phyloP scores from a whole-genome alignment of 2,329 filamentous ascomycete species.

The Colletotrichum truncatum region DNA sequence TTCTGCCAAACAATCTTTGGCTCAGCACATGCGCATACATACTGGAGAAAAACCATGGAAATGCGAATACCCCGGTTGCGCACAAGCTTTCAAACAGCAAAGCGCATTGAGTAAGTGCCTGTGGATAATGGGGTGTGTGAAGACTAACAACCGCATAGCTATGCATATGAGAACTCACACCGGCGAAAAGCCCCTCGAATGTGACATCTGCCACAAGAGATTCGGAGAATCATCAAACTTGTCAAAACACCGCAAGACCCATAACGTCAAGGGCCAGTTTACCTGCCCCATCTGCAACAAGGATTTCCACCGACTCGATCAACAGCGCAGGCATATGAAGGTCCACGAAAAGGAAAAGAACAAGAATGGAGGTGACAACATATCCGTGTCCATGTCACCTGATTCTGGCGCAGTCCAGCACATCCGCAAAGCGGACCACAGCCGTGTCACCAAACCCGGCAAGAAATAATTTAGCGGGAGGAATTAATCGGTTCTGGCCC shows the following conservation, averaged over 20 bases:
- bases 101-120: constrained; percentile 68
- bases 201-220: constrained; percentile 64
- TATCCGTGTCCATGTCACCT: not conserved
- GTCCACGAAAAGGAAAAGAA: constrained; percentile 36
- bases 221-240: constrained; percentile 75
- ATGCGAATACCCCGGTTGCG: constrained; percentile 60
- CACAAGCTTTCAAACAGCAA: constrained; percentile 71
- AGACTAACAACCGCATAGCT: constrained; percentile 48
- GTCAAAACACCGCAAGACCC: constrained; percentile 71
- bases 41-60: constrained; percentile 71
- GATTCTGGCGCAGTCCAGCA: not conserved
- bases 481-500: too few species aligned
- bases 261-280: constrained; percentile 61
- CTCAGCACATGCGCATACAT: constrained; percentile 74
- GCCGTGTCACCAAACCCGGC: too few species aligned
- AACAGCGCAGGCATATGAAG: constrained; percentile 64
- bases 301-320: constrained; percentile 68
- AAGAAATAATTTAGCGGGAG: too few species aligned
- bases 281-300: constrained; percentile 63
- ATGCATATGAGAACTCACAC: constrained; percentile 75
- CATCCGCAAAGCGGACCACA: not conserved
- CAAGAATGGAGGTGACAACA: not conserved
- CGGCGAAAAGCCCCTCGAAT: constrained; percentile 69
- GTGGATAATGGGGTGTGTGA: not conserved
- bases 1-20: constrained; percentile 73